Evolutionary conservation across 2,329 filamentous ascomycete genomes (phyloP), one percentile per base, ranked within the genome.

Genomic region (Venturia aucupariae): DNA sequence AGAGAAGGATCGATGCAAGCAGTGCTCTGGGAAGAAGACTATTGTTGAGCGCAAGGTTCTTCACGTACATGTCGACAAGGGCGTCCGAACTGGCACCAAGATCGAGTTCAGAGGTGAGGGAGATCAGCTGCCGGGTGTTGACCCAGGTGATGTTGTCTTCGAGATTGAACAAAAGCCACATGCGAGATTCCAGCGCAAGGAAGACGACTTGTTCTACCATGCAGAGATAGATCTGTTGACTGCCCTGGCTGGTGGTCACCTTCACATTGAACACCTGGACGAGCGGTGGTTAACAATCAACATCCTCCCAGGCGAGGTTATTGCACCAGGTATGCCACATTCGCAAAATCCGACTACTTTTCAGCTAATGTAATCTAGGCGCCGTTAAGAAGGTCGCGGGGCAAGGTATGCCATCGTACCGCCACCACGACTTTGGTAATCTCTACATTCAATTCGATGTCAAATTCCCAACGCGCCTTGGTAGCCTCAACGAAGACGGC

Each of bases 161-260:
- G 92, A 97, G 80, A 97, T 99, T 69, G 93, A 97, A 79, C 92
- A 97, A 83, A 99, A 99, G 85, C 92, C 92, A n/a, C 94, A 99
- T 77, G 68, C 88, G 35, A 88, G 94, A 68, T 99, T 99, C 83
- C 92, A 93, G 74, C 90, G 94, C 71, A 96, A 94, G 77, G 92
- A 95, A 38, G 94, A 99, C 74, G 93, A 99, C 72, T 84, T 99
- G 22, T 90, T 97, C 75, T 97, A 93, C 82, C 89, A 94, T 67
- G 91, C 90, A 70, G 91, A 97, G 68, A 96, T 99, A 69, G 94
- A 99, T 72, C 87, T 99, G 55, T 86, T 97, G 67, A 99, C 93
- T 44, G 94, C 94, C 41, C 82, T 99, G 70, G 94, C 90, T 67
- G 94, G 95, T 72, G 94, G 94, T 68, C 88, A 86, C 64, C 88